These are phyloP conservation scores for Lasiodiplodia gonubiensis DNA, from an alignment of 2,329 filamentous ascomycete species.

Conservation along the genomic window DNA sequence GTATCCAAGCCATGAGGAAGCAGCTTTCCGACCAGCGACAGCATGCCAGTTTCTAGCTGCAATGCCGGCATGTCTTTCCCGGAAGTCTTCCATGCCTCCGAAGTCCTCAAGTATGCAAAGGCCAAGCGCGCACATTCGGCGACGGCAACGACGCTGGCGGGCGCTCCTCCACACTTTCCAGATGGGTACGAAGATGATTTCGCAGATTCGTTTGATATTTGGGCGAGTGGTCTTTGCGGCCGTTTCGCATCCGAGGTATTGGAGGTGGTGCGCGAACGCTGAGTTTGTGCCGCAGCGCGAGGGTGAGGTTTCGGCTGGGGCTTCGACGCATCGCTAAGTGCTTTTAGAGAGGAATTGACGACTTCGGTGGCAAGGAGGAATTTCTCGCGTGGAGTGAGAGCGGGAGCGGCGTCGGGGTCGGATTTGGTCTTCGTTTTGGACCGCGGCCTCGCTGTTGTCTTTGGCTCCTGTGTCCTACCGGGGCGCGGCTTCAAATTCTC, in stretches of 20 bases:
- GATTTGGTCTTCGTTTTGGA: constrained; percentile 10
- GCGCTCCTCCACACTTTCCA: constrained; percentile 36
- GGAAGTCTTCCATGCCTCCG: constrained; percentile 59
- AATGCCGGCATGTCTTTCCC: constrained; percentile 64
- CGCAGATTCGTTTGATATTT: constrained; percentile 61
- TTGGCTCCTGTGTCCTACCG: constrained; percentile 36
- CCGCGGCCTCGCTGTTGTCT: constrained; percentile 29
- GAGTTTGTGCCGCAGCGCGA: constrained; percentile 32
- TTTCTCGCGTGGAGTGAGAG: constrained; percentile 64
- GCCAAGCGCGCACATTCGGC: constrained; percentile 73
- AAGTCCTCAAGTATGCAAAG: constrained; percentile 67
- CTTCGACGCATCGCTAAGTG: constrained; percentile 70
- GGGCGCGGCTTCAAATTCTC: constrained; percentile 34
- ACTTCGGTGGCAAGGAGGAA: constrained; percentile 73
- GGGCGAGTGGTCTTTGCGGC: constrained; percentile 65
- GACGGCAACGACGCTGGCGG: constrained; percentile 55
- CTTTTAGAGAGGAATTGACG: constrained; percentile 72
- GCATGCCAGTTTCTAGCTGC: constrained; percentile 76
- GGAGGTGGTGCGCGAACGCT: constrained; percentile 31
- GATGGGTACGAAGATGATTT: constrained; percentile 48
- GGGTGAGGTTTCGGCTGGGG: constrained; percentile 37
- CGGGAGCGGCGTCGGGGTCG: constrained; percentile 35
- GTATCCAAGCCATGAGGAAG: constrained; percentile 68
- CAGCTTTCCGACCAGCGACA: constrained; percentile 70
- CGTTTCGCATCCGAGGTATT: constrained; percentile 43